These are phyloP conservation scores for Cronartium quercuum DNA, from an alignment of 1,284 basidiomycete species.

Conservation along the genomic window DNA sequence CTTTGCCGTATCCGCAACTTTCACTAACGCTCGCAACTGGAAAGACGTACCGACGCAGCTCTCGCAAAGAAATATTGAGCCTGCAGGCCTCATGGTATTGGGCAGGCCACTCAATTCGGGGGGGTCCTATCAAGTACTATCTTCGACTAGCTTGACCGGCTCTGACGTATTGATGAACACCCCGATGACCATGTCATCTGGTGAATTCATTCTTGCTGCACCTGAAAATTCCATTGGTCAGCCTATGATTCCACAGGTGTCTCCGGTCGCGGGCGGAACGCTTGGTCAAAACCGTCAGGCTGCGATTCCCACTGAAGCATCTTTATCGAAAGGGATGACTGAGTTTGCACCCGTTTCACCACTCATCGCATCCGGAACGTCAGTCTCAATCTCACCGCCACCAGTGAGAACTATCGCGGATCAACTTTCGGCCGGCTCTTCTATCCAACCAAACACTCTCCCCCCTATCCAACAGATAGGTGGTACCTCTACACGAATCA, in stretches of 20 bases:
- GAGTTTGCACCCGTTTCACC: no score
- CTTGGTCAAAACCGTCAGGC: background rate
- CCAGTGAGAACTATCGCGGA: no score
- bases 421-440: no score
- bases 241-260: background rate
- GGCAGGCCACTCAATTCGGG: slow-evolving; percentile 5
- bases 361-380: no score
- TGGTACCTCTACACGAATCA: no score
- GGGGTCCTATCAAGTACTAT: slow-evolving; percentile 10
- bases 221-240: background rate
- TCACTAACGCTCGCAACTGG: background rate
- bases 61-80: background rate
- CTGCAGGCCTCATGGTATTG: background rate
- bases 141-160: slow-evolving; percentile 4
- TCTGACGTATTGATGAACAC: slow-evolving; percentile 22
- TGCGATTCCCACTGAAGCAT: background rate
- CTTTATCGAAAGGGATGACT: no score
- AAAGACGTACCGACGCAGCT: slow-evolving; percentile 26
- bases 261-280: background rate
- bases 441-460: no score
- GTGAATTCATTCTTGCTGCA: slow-evolving; percentile 13
- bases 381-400: no score
- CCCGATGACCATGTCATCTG: slow-evolving; percentile 7
- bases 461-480: no score
- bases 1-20: background rate